Base-by-base conservation (phyloP, 2,329 filamentous ascomycete genomes). In the Cladobotryum protrusum region DNA sequence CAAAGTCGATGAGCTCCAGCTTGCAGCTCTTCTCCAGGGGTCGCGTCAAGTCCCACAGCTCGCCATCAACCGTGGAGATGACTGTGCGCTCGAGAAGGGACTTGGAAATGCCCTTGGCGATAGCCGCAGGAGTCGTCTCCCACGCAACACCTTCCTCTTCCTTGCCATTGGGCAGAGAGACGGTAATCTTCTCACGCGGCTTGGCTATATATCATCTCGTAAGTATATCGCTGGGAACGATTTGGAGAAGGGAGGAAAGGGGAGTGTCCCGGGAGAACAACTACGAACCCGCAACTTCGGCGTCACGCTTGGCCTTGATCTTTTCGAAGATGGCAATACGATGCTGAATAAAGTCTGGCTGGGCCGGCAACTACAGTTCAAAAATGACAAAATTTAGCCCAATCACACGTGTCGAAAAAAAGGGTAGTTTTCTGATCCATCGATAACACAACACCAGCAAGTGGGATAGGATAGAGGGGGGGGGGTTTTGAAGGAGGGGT, bases 1-100 rank as follows among this genome's bases (percentile, higher is more conserved):
- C 84, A 61, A 97, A 99, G 56, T 87, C 84, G 56, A 97, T 77
- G 48, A 96, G 77, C 63, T 91, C 86, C 24, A 99, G 79, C 59
- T 82, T 86, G 74, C 89, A 93, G 73, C 85, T 89, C 70, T 82
- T 83, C 76, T 97, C 93, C 34, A 99, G 73, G 5, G 92, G 92
- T 48, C 93, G 78, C 63, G 92, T 89, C 57, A 99, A 73, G 72
- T 99, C 93, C 93, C 92, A 99, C 11, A 97, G 76, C 62, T 82
- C 77, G 49, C 86, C 89, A 61, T 97, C 85, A 35, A 97, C 79
- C 63, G 83, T 83, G 41, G 92, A 85, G 62, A 99, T 86, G 53
- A 99, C 88, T 42, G 84, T 91, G 72, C 85, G 87, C 77, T 89
- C 89, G 72, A 82, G 87, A 61, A 87, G 79, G 65, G 83, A 93